Percentiles rank a stretch among this genome's conserved stretches.
phyloP scores from a whole-genome alignment of 352 stramenopile species.

The Globisporangium carolinianum region DNA sequence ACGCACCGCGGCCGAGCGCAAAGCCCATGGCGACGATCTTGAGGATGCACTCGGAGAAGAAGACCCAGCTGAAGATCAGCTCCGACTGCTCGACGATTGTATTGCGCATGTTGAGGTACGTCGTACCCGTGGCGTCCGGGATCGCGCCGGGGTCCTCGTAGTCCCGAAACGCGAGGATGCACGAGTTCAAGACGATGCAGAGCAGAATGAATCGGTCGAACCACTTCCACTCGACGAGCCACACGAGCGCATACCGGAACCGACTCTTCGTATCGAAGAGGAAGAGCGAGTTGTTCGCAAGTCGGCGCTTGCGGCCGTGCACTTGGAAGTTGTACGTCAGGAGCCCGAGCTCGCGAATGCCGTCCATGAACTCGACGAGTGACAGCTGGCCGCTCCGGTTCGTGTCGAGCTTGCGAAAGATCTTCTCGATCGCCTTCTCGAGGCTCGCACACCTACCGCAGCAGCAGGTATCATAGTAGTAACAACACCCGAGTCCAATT shows the following conservation, averaged over 20 bases:
- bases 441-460: slow-evolving; percentile 5
- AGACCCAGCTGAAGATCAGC: slow-evolving; percentile 43
- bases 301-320: slow-evolving; percentile 31
- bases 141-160: slow-evolving; percentile 31
- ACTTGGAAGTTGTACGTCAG: slow-evolving; percentile 43
- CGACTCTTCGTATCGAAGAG: slow-evolving; percentile 25
- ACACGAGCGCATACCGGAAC: slow-evolving; percentile 30
- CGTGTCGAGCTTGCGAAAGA: slow-evolving; percentile 30
- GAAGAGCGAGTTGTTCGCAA: slow-evolving; percentile 33
- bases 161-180: slow-evolving; percentile 56
- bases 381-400: slow-evolving; percentile 35
- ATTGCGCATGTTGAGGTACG: slow-evolving; percentile 24
- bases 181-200: slow-evolving; percentile 61
- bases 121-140: slow-evolving; percentile 18
- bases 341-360: slow-evolving; percentile 31
- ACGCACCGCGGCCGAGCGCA: slow-evolving; percentile 39
- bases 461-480: neutral
- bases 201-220: slow-evolving; percentile 74
- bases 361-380: slow-evolving; percentile 33
- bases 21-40: slow-evolving; percentile 83
- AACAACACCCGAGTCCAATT: neutral
- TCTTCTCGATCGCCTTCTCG: slow-evolving; percentile 25
- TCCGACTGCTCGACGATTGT: slow-evolving; percentile 31
- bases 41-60: slow-evolving; percentile 63
- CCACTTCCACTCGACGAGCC: slow-evolving; percentile 51